Conservation (phyloP, 2,329 filamentous ascomycete species). For the Colletotrichum orchidophilum region DNA sequence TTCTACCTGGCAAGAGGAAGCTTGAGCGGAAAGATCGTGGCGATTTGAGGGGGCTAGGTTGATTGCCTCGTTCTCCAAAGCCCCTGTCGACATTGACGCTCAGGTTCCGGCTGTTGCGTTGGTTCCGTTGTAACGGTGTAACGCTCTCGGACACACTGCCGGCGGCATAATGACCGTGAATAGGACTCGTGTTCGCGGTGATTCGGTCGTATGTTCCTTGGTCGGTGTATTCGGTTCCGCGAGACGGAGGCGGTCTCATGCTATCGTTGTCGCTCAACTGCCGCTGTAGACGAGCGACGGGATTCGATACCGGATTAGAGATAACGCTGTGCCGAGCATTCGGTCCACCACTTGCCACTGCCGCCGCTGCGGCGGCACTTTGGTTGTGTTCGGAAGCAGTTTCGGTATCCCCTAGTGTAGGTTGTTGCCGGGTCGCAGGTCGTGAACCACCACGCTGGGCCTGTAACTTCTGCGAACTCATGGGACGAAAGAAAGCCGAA, state of each 20-base stretch:
- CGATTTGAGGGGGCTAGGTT: slow-evolving; percentile 73
- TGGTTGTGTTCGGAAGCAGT: slow-evolving; percentile 49
- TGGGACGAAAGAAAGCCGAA: slow-evolving; percentile 92
- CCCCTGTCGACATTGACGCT: slow-evolving; percentile 69
- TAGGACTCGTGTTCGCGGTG: slow-evolving; percentile 80
- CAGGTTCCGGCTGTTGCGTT: slow-evolving; percentile 52
- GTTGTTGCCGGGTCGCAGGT: slow-evolving; percentile 46
- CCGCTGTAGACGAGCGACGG: slow-evolving; percentile 45
- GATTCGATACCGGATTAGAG: slow-evolving; percentile 53
- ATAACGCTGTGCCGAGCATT: slow-evolving; percentile 64
- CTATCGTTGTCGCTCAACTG: slow-evolving; percentile 56
- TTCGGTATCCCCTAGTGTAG: slow-evolving; percentile 37
- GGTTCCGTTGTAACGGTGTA: slow-evolving; percentile 71
- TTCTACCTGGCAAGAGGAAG: slow-evolving; percentile 72
- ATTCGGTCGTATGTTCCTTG: slow-evolving; percentile 75
- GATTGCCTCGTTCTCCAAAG: slow-evolving; percentile 61
- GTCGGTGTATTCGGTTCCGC: slow-evolving; percentile 84
- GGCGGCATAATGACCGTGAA: slow-evolving; percentile 62
- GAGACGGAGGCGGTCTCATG: slow-evolving; percentile 71
- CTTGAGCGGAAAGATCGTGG: slow-evolving; percentile 80
- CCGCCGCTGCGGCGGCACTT: slow-evolving; percentile 39
- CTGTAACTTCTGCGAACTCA: slow-evolving; percentile 95
- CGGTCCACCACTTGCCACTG: slow-evolving; percentile 51
- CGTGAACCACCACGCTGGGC: slow-evolving; percentile 78
- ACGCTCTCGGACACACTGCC: slow-evolving; percentile 81